phyloP scores from a whole-genome alignment of 2,329 filamentous ascomycete genomes.

The Sporothrix protearum region DNA sequence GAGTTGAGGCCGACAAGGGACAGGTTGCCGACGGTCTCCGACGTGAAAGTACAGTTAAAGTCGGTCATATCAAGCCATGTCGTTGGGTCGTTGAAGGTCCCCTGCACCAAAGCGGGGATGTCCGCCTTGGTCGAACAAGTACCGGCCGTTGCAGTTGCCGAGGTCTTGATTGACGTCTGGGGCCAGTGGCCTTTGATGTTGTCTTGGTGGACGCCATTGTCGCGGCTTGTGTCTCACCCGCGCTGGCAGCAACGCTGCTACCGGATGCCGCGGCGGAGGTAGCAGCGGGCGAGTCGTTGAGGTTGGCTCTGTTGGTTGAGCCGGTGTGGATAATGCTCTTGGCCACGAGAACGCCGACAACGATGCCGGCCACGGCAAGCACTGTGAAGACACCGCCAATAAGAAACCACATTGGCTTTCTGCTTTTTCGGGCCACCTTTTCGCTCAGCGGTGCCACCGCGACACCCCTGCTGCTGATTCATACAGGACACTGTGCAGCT shows the following conservation, averaged over 20 bases:
- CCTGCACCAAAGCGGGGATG: slow-evolving; percentile 1
- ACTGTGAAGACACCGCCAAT: neutral
- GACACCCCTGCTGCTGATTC: neutral
- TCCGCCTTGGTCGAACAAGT: slow-evolving; percentile 12
- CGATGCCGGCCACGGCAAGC: slow-evolving; percentile 12
- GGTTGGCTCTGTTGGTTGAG: neutral
- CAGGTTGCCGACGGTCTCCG: slow-evolving; percentile 77
- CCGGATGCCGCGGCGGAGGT: neutral
- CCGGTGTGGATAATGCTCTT: slow-evolving; percentile 16
- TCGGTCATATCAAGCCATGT: slow-evolving; percentile 80
- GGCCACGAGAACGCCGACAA: slow-evolving; percentile 15
- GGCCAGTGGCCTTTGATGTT: neutral
- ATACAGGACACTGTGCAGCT: neutral
- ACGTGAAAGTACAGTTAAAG: slow-evolving; percentile 93
- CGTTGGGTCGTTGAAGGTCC: slow-evolving; percentile 20
- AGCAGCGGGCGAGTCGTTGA: neutral
- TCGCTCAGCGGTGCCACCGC: neutral
- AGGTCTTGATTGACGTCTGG: neutral
- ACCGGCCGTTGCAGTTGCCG: neutral
- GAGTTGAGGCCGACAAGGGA: slow-evolving; percentile 84
- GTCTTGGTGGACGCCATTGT: neutral
- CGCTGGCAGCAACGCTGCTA: neutral
- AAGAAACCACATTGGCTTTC: slow-evolving; percentile 1
- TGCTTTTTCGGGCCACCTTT: neutral
- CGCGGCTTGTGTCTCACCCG: neutral